Evolutionary conservation across 495 filamentous ascomycete species (phyloP), one percentile per base, ranked within the genome.

Genomic region (Aspergillus bridgeri): DNA sequence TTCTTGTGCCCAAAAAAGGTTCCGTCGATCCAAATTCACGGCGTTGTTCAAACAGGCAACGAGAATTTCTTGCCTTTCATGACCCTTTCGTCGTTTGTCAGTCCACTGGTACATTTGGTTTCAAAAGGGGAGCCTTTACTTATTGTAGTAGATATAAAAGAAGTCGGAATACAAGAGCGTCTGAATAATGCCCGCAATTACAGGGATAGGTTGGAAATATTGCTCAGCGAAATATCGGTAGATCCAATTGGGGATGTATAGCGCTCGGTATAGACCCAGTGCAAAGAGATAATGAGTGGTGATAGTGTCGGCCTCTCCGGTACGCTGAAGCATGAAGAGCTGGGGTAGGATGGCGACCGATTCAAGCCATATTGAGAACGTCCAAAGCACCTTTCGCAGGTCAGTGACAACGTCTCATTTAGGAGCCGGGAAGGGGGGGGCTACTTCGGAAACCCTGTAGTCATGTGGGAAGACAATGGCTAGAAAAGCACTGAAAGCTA

Each of bases 231-330:
- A 78, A 72, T 95, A 97, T 23, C 94, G 83, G 66, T 87, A 97
- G 56, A 97, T 83, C 94, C 94, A 98, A 74, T 98, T 98, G 24
- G 94, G 95, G 62, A 98, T 98, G 74, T 98, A 98, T 47, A 98
- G 81, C 6, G 91, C 90, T 43, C 94, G 79, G 76, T 98, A 98
- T 48, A 85, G 65, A 3, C 94, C 94, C 48, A 98, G 78, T n/a
- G 94, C 91, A 69, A 93, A 93, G n/a, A 98, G 81, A 71, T 98
- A 98, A 72, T 98, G 93, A 13, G 91, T 94, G 6, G 94, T 98
- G 65, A 98, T 98, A 18, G 93, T 96, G 76, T 98, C 94, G 23
- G 94, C 95, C 73, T 97, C 94, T 56, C 94, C 95, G 1, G 94
- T 98, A 57, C 94, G 84, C 75, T 98, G 94, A 51, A 98, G 79